A percentile compares a stretch with the other conserved stretches of the same genome.
Evolutionary conservation across 2,329 filamentous ascomycete genomes (phyloP).

Genomic region (Aspergillus sp.): DNA sequence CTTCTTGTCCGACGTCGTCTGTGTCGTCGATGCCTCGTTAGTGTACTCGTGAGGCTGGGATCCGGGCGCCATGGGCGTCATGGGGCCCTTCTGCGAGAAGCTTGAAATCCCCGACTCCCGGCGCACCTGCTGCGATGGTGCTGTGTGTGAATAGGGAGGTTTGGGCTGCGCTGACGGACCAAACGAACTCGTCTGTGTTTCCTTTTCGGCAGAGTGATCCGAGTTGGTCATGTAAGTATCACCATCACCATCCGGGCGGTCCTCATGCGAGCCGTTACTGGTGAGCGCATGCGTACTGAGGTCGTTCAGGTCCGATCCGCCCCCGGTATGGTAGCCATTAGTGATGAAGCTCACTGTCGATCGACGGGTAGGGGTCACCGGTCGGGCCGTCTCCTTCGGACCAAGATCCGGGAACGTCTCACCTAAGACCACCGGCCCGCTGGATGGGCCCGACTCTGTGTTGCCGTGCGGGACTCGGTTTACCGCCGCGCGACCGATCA

Average conservation of each 20-base stretch:
- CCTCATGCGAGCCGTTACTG: slow-evolving; percentile 58
- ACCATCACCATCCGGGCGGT: slow-evolving; percentile 48
- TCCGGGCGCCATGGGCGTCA: slow-evolving; percentile 60
- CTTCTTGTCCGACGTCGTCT: slow-evolving; percentile 77
- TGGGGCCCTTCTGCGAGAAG: slow-evolving; percentile 52
- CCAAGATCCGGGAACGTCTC: slow-evolving; percentile 61
- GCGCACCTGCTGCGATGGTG: slow-evolving; percentile 48
- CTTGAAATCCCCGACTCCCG: slow-evolving; percentile 49
- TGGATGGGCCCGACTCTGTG: slow-evolving; percentile 52
- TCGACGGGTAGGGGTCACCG: slow-evolving; percentile 59
- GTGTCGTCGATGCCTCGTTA: slow-evolving; percentile 90
- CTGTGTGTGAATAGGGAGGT: slow-evolving; percentile 49
- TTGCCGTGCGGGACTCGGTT: slow-evolving; percentile 55
- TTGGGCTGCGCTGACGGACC: slow-evolving; percentile 53
- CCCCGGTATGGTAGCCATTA: slow-evolving; percentile 56
- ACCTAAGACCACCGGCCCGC: slow-evolving; percentile 62
- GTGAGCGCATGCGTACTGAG: slow-evolving; percentile 41
- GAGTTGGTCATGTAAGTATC: slow-evolving; percentile 65
- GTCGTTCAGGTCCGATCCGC: slow-evolving; percentile 44
- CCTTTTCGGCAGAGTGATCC: slow-evolving; percentile 41
- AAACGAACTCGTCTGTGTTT: slow-evolving; percentile 52
- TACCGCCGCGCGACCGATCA: slow-evolving; percentile 49
- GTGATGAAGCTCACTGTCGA: slow-evolving; percentile 50
- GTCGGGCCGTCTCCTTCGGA: slow-evolving; percentile 52
- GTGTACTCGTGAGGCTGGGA: slow-evolving; percentile 64